phyloP scores from a whole-genome alignment of 2,329 filamentous ascomycete species.

The Fusarium longipes region DNA sequence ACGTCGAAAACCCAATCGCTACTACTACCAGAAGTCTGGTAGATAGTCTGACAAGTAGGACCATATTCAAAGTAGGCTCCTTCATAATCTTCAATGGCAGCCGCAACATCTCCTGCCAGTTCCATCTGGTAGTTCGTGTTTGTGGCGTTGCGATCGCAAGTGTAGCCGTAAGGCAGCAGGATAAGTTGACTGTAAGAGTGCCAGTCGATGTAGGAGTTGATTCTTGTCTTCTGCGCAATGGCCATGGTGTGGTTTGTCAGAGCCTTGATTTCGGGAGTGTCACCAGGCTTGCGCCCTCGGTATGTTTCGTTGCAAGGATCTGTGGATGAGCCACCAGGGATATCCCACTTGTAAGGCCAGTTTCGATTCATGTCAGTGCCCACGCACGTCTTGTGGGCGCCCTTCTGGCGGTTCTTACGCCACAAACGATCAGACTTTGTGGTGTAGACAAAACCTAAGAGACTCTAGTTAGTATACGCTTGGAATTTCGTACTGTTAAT shows the following conservation, averaged over 20 bases:
- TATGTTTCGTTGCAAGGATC: slow-evolving; percentile 64
- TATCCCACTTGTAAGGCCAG: slow-evolving; percentile 67
- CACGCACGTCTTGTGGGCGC: slow-evolving; percentile 55
- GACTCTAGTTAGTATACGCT: rapidly evolving
- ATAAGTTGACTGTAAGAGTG: slow-evolving; percentile 73
- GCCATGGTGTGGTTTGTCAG: slow-evolving; percentile 54
- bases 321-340: slow-evolving; percentile 61
- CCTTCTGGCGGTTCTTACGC: slow-evolving; percentile 68
- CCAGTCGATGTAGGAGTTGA: slow-evolving; percentile 73
- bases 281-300: slow-evolving; percentile 56
- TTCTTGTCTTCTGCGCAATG: slow-evolving; percentile 53
- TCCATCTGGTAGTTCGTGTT: slow-evolving; percentile 61
- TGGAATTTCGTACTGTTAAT: rapidly evolving
- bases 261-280: slow-evolving; percentile 62
- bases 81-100: slow-evolving; percentile 61
- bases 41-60: slow-evolving; percentile 70
- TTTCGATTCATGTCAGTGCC: slow-evolving; percentile 70
- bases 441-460: slow-evolving; percentile 61
- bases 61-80: slow-evolving; percentile 57
- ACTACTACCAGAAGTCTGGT: slow-evolving; percentile 62
- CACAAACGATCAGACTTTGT: slow-evolving; percentile 65
- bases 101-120: slow-evolving; percentile 60
- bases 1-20: slow-evolving; percentile 60
- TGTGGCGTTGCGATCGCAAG: slow-evolving; percentile 59
- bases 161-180: slow-evolving; percentile 69